Evolutionary conservation across 306 rosid genomes (phyloP), one percentile per base, ranked within the genome.

Genomic region (Citrullus amarus): DNA sequence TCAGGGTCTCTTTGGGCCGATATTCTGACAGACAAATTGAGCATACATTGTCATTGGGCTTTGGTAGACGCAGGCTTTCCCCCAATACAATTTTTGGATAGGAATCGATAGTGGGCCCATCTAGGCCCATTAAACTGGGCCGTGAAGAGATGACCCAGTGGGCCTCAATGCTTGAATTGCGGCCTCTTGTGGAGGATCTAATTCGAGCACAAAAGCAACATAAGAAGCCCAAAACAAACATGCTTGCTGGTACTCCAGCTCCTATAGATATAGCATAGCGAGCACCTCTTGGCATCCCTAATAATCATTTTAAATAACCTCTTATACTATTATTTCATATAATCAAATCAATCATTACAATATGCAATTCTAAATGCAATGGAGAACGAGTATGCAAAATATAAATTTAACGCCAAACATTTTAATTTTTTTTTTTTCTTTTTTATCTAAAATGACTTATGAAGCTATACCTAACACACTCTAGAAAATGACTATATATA

Each of bases 21-120:
- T 92, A 92, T 55, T 92, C 91, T 0, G 90, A 86, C 61, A 92
- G n/a, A 77, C 96, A 92, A 69, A 90, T 92, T 34, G 96, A 62
- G 82, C 97, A 92, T 0, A 68, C 82, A 8, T 63, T 82, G 1
- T 88, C 91, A 3, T 85, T 84, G 3, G 84, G 84, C 83, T 77
- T 85, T 2, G 86, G 94, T 10, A 90, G 61, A 1, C 86, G 55
- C 15, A 72, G 77, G 58, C 83, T 88, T 59, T 89, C 87, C 0
- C 91, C 92, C 4, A 90, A 68, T 6, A 90, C 90, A 44, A 79
- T 82, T 82, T 90, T 90, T 6, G 90, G 93, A 66, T 84, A 92
- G 0, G 91, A 89, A 55, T 84, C 91, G 4, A 90, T 90, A 1
- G 91, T 91, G 0, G 81, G 84, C 55, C 81, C 81, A 61, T 90